Base-by-base conservation (phyloP, 495 filamentous ascomycete species). In the Oleoguttula mirabilis region DNA sequence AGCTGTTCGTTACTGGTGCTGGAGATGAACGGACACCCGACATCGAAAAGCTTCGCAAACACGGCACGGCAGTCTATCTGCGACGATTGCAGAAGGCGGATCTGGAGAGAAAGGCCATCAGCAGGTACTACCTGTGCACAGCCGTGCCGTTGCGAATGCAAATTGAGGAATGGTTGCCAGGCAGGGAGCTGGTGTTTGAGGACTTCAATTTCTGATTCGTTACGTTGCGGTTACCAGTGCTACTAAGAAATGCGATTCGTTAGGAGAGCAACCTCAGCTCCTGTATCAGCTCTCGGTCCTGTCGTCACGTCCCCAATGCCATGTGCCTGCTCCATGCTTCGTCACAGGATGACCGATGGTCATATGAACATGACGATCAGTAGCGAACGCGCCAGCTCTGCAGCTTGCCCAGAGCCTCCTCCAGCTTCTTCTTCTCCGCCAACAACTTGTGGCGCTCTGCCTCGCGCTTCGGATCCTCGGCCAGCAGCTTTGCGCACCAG, bases 121-220 rank as follows among this genome's bases (percentile, higher is more conserved):
- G 56, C 22, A 78, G 67, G 36, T 88, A 76, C 66, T 84, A 81
- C 56, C 45, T 83, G 24, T 88, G 83, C 55, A 70, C 77, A 4
- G 71, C 76, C 3, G 60, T 64, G 17, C 57, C 53, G 23, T 61
- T 88, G 57, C 66, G 73, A 48, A 72, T 65, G 47, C 51, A 55
- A 10, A 40, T 87, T 36, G 32, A 77, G 42, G 63, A 57, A 14
- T 87, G 82, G 83, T 57, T 84, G 38, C 60, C 65, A 15, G 77
- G 70, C 3, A 73, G 78, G 48, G 67, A 71, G 10, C 67, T 79
- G 23, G 47, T 77, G 15, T 77, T 70, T 59, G 83, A 87, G 58
- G 76, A 78, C 60, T 87, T 88, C 54, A 69, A 71, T 34, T 87
- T 51, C 39, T 51, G 43, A 47, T 37, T 23, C 41, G n/a, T n/a